Base-by-base conservation (phyloP, 495 filamentous ascomycete genomes). In the Schizothecium vesticola region DNA sequence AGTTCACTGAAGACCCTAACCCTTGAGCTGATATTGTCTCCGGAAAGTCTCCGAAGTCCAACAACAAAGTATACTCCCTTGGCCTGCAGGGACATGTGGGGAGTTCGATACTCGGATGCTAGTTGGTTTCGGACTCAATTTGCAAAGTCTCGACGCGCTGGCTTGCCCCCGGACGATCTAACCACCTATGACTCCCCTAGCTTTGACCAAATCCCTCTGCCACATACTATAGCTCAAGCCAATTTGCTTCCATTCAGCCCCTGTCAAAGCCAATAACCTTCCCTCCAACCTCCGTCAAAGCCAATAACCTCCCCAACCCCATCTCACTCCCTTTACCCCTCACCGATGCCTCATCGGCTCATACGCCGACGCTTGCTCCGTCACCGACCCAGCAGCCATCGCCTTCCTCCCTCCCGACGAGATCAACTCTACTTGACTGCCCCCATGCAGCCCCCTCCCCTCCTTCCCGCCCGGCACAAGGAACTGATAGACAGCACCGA, bases 281-380 rank as follows among this genome's bases (percentile, higher is more conserved):
- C 19, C 22, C 28, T n/a, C n/a, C n/a, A n/a, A n/a, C n/a, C n/a
- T n/a, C n/a, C n/a, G n/a, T n/a, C n/a, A n/a, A n/a, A n/a, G n/a
- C n/a, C 12, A 16, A 16, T 21, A 10, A 11, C 13, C 26, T 21
- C 8, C 19, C 22, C 28, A n/a, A 12, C 24, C 59, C 13, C 16
- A 4, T 61, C 25, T 19, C 59, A 16, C 23, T 6, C 19, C n/a
- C n/a, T 13, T 22, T 55, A n/a, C 2, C 23, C 62, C 13, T 59
- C 64, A 51, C 26, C 29, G 29, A 60, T 66, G 64, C 28, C 64
- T 66, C 64, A 66, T 66, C 16, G 64, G 64, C 56, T 66, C 64
- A 51, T 66, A 66, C 16, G 64, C 64, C 56, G 64, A 59, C 55
- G 19, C 56, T 28, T 60, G 64, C 28, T 25, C 29, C 56, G 64